These are phyloP conservation scores for Sistotremastrum suecicum DNA, from an alignment of 768 basidiomycete genomes.

Conservation along the genomic window DNA sequence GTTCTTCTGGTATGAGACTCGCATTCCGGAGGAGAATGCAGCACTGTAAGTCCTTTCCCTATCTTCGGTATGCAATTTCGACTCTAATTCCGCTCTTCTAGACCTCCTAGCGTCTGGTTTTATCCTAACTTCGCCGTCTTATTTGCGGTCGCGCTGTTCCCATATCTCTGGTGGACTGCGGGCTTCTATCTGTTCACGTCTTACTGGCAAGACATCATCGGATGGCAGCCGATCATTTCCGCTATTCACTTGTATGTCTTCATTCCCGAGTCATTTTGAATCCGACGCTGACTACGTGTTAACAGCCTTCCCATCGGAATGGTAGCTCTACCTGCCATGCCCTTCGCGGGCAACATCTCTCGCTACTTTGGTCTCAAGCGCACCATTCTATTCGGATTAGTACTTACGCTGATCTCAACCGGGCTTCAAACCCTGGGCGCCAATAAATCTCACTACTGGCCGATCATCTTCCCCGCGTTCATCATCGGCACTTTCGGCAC, in stretches of 20 bases:
- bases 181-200: slow-evolving; percentile 21
- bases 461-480: slow-evolving; percentile 34
- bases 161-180: slow-evolving; percentile 29
- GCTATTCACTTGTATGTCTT: slow-evolving; percentile 22
- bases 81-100: slow-evolving; percentile 2
- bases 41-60: slow-evolving; percentile 21
- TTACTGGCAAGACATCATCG: slow-evolving; percentile 27
- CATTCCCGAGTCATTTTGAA: not conserved
- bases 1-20: slow-evolving; percentile 40
- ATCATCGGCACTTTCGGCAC: slow-evolving; percentile 31
- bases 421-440: slow-evolving; percentile 29
- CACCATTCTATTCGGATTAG: slow-evolving; percentile 29
- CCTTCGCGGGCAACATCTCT: slow-evolving; percentile 22
- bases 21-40: slow-evolving; percentile 25
- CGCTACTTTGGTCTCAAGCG: slow-evolving; percentile 21
- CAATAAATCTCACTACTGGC: slow-evolving; percentile 29
- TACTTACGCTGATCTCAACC: slow-evolving; percentile 23
- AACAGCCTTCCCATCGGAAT: slow-evolving; percentile 20
- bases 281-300: not conserved
- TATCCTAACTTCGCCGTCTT: slow-evolving; percentile 28
- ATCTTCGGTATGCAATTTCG: too few species aligned
- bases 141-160: slow-evolving; percentile 22
- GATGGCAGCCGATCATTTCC: slow-evolving; percentile 26
- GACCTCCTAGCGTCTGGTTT: slow-evolving; percentile 30
- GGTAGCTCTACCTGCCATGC: slow-evolving; percentile 18